Conservation (phyloP, 2,329 filamentous ascomycete species). For the Akanthomyces uredinophilus region DNA sequence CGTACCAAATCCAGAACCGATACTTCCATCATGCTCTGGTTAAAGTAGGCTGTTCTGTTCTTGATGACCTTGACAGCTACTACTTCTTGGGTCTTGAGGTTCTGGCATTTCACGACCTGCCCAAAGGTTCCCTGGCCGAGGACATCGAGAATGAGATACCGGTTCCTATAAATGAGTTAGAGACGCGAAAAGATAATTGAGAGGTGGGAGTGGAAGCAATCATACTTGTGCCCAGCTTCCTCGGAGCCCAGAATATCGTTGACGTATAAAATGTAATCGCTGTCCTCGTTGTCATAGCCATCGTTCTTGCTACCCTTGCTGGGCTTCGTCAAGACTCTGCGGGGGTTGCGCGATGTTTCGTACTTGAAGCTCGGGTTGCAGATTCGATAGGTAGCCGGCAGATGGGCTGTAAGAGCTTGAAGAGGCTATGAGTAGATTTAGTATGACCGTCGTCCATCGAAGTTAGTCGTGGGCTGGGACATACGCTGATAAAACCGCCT, state of each 20-base stretch:
- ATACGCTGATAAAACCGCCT: constrained; percentile 94
- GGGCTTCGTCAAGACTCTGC: constrained; percentile 92
- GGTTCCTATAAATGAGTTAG: constrained; percentile 55
- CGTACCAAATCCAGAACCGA: constrained; percentile 89
- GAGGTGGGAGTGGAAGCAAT: neutral
- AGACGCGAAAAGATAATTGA: neutral
- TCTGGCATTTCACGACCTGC: constrained; percentile 98
- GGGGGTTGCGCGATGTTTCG: constrained; percentile 93
- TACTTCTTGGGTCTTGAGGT: constrained; percentile 95
- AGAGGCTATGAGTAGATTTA: constrained; percentile 60
- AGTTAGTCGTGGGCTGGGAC: constrained; percentile 26
- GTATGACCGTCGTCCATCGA: neutral
- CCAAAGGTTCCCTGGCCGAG: constrained; percentile 96
- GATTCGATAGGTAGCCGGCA: constrained; percentile 94
- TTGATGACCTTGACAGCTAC: constrained; percentile 99
- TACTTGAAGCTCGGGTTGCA: constrained; percentile 99
- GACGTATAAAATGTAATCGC: constrained; percentile 98
- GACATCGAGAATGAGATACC: constrained; percentile 95
- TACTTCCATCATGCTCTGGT: constrained; percentile 99
- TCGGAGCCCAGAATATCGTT: constrained; percentile 98
- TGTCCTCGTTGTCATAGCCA: constrained; percentile 97
- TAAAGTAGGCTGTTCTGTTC: constrained; percentile 98
- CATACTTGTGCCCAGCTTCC: constrained; percentile 91
- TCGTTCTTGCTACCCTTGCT: constrained; percentile 99
- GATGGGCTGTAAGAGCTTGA: constrained; percentile 88